phyloP scores from a whole-genome alignment of 1,284 basidiomycete genomes.

The Leccinum angustisporum region DNA sequence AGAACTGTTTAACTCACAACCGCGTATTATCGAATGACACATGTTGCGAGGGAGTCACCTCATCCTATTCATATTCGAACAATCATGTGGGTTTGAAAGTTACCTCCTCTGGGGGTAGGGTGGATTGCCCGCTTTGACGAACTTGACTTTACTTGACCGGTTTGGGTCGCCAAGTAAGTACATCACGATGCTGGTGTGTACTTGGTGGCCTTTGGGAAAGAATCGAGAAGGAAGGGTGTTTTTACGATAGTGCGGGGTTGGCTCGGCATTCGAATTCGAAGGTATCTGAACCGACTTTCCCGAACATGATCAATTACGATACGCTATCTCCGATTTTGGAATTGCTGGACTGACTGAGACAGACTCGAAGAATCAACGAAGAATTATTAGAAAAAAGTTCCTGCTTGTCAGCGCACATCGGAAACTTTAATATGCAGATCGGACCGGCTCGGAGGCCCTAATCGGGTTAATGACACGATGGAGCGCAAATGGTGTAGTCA shows the following conservation, averaged over 20 bases:
- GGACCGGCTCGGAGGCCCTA: not conserved
- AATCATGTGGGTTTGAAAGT: not conserved
- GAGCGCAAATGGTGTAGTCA: too few species aligned
- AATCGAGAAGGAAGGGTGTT: not conserved
- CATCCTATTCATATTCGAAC: not conserved
- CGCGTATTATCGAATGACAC: not conserved
- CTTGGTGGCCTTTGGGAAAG: not conserved
- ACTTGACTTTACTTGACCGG: not conserved
- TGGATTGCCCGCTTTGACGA: not conserved
- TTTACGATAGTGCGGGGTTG: not conserved
- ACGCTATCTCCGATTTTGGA: not conserved
- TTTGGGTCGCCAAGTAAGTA: not conserved
- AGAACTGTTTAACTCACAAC: not conserved
- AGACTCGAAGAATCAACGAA: too few species aligned
- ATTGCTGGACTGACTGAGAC: not conserved
- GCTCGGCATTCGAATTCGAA: not conserved
- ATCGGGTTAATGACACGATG: not conserved
- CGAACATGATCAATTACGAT: not conserved
- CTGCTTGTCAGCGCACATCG: not conserved
- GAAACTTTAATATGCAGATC: slow-evolving; percentile 1
- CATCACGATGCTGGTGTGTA: not conserved
- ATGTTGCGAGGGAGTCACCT: not conserved
- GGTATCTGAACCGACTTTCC: not conserved
- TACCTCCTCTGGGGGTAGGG: not conserved
- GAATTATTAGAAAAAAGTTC: not conserved